Conservation (phyloP, 768 basidiomycete genomes). For the Leccinum incarnatum region DNA sequence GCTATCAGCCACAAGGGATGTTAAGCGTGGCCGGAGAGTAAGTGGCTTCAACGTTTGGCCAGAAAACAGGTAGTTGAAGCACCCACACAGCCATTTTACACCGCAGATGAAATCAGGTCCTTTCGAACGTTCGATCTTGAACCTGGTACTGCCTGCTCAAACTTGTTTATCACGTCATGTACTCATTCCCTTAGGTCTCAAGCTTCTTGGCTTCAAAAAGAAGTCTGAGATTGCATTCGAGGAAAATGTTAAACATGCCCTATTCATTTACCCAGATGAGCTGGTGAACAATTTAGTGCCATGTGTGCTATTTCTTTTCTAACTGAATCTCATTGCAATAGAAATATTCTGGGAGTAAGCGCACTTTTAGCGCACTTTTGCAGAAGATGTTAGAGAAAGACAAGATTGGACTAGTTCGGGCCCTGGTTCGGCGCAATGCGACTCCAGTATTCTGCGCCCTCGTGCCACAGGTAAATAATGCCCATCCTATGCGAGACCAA, state of each 20-base stretch:
- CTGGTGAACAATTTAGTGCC: constrained; percentile 44
- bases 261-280: constrained; percentile 93
- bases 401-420: constrained; percentile 77
- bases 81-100: constrained; percentile 69
- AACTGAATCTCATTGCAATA: constrained; percentile 21
- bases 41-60: background rate
- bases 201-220: constrained; percentile 90
- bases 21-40: constrained; percentile 54
- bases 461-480: constrained; percentile 69
- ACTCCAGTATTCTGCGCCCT: constrained; percentile 80
- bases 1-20: constrained; percentile 40
- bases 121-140: constrained; percentile 80
- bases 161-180: background rate
- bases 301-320: background rate
- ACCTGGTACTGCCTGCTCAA: constrained; percentile 50
- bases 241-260: constrained; percentile 89
- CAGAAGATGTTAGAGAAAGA: constrained; percentile 78
- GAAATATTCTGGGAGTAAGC: constrained; percentile 86
- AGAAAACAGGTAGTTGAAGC: background rate
- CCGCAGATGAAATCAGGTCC: constrained; percentile 74
- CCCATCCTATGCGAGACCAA: background rate
- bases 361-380: constrained; percentile 86
- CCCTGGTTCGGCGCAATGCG: constrained; percentile 65
- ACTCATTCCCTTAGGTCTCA: constrained; percentile 55
- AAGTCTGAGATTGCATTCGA: constrained; percentile 68